phyloP scores from a whole-genome alignment of 225 moss, liverwort and hornwort genomes.

The Antitrichia curtipendula region DNA sequence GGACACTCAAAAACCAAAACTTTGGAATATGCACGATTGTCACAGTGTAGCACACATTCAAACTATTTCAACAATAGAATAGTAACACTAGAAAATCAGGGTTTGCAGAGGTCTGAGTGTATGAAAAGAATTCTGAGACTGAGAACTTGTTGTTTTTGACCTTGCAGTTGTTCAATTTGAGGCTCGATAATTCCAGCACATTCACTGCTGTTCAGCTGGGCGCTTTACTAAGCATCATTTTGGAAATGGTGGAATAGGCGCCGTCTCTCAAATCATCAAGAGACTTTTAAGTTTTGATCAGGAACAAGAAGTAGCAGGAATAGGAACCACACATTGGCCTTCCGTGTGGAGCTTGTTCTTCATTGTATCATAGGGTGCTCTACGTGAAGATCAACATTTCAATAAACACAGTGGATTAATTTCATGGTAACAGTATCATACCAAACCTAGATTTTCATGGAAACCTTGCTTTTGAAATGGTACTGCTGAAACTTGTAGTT shows the following conservation, averaged over 20 bases:
- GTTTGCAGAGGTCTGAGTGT: not conserved
- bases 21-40: not conserved
- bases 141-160: not conserved
- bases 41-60: not conserved
- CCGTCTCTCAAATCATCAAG: not conserved
- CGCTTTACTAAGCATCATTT: not conserved
- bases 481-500: not conserved
- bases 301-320: not conserved
- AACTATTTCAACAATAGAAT: not conserved
- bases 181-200: not conserved
- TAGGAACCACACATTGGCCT: not conserved
- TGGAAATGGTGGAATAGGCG: not conserved
- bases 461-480: not conserved
- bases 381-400: not conserved
- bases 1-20: no score
- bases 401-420: not conserved
- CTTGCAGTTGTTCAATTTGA: slow-evolving; percentile 21
- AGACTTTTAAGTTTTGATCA: not conserved
- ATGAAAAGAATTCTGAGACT: not conserved
- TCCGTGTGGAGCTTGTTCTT: not conserved
- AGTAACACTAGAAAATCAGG: not conserved
- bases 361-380: not conserved
- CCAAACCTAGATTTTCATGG: not conserved
- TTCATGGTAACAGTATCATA: not conserved
- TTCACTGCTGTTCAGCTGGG: not conserved